Base-by-base conservation (phyloP, 768 basidiomycete genomes). In the Mycena maculata region DNA sequence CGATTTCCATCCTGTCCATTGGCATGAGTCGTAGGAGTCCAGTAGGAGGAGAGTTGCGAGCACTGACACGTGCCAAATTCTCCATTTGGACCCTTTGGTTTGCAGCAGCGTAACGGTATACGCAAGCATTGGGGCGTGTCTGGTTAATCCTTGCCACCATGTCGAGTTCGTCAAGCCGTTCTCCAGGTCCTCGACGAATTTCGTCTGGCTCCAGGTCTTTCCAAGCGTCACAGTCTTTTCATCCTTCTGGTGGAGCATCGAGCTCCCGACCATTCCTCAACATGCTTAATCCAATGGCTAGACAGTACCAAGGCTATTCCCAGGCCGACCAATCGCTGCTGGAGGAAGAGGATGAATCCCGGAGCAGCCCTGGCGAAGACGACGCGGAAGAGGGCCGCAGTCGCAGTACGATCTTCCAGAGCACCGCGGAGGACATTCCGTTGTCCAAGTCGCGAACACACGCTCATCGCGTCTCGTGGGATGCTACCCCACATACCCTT, bases 241-340 rank as follows among this genome's bases (percentile, higher is more conserved):
- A 74, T 50, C 69, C 74, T 45, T 76, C 80, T 60, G 78, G 63
- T 15, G 49, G 55, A n/a, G 60, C 75, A 50, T 78, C 90, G 31
- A 85, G 80, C 73, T 93, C 92, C 36, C 87, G 90, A 33, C 90
- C 92, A 1, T 93, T 95, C 74, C 88, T 94, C 72, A 89, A 88
- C 77, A 88, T 92, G 86, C 82, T 95, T 38, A 95, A 94, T 76
- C 92, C 93, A 39, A 90, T 92, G 84, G 87, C 87, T 67, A 86
- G 88, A 69, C 79, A 84, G 33, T 88, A 94, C 75, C 88, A 89
- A 68, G 93, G 92, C 9, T 95, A 95, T 76, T 82, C 83, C 20
- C 91, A 88, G 68, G 91, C 92, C 33, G 89, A 84, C 74, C 91
- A 92, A 75, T 90, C 87, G 30, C 80, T 91, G 3, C 78, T 86